phyloP scores from a whole-genome alignment of 2,329 filamentous ascomycete genomes.

The Podosphaera xanthii region DNA sequence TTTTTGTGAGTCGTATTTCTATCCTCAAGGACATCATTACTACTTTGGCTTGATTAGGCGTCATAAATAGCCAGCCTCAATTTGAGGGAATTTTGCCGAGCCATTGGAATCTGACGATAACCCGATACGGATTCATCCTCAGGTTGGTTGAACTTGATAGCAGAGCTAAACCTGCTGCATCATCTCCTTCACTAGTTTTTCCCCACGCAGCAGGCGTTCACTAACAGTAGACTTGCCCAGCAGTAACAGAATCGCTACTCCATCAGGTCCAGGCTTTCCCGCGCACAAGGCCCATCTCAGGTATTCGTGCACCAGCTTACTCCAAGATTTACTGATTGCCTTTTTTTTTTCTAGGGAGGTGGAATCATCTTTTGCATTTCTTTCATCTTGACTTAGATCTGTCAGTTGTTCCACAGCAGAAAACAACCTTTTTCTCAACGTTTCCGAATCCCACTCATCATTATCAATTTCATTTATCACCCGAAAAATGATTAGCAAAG shows the following conservation, averaged over 20 bases:
- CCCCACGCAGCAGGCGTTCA: not conserved
- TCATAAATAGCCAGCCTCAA: too few species aligned
- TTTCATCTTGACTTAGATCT: not conserved
- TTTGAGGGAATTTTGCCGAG: too few species aligned
- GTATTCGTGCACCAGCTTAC: slow-evolving; percentile 27
- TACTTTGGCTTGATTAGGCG: too few species aligned
- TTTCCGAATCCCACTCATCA: slow-evolving; percentile 1
- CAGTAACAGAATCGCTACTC: slow-evolving; percentile 25
- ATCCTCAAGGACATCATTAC: too few species aligned
- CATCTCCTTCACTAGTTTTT: not conserved
- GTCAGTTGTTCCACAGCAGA: slow-evolving; percentile 3
- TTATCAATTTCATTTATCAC: slow-evolving; percentile 3
- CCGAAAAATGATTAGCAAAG: slow-evolving; percentile 3
- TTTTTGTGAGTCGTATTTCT: too few species aligned
- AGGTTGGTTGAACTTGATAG: not conserved
- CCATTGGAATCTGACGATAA: not conserved
- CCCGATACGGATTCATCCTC: not conserved
- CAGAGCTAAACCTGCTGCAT: not conserved
- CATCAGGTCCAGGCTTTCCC: slow-evolving; percentile 28
- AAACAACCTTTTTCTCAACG: slow-evolving; percentile 2
- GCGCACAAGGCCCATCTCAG: slow-evolving; percentile 32
- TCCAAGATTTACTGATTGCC: slow-evolving; percentile 14
- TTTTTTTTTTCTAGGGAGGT: not conserved
- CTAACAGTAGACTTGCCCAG: not conserved
- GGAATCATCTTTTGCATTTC: not conserved